Evolutionary conservation across 352 stramenopile species (phyloP).

Genomic region (Paralagenidium karlingii): DNA sequence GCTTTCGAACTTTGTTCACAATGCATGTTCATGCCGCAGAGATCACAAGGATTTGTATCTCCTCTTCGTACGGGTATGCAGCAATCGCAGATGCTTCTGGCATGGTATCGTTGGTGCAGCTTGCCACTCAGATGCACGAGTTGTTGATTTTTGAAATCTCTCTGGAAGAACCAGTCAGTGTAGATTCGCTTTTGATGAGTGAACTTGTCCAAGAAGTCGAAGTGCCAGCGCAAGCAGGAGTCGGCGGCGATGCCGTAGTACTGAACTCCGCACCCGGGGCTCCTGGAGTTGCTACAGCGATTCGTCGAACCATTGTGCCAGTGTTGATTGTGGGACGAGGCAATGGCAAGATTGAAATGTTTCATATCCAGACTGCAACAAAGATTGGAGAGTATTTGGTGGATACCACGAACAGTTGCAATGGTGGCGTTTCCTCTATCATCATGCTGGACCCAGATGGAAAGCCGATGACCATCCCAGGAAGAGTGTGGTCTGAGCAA

Average conservation of each 20-base stretch:
- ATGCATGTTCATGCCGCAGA: constrained; percentile 44
- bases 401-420: constrained; percentile 25
- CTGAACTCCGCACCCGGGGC: constrained; percentile 2
- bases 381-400: constrained; percentile 56
- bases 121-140: constrained; percentile 35
- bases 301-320: constrained; percentile 37
- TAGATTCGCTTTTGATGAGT: constrained; percentile 50
- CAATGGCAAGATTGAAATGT: constrained; percentile 60
- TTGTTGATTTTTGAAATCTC: constrained; percentile 38
- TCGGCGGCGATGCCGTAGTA: constrained; percentile 1
- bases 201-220: constrained; percentile 53
- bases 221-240: constrained; percentile 12
- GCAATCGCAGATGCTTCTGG: constrained; percentile 37
- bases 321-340: constrained; percentile 59
- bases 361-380: constrained; percentile 43
- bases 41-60: constrained; percentile 35
- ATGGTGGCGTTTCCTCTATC: constrained; percentile 30
- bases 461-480: constrained; percentile 23
- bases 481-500: constrained; percentile 14
- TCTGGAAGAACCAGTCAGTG: constrained; percentile 26
- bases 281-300: constrained; percentile 7
- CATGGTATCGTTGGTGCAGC: constrained; percentile 42
- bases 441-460: constrained; percentile 45
- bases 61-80: constrained; percentile 30
- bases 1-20: constrained; percentile 32